These are phyloP conservation scores for Bipolaris sorokiniana DNA, from an alignment of 2,329 filamentous ascomycete genomes.

Conservation along the genomic window DNA sequence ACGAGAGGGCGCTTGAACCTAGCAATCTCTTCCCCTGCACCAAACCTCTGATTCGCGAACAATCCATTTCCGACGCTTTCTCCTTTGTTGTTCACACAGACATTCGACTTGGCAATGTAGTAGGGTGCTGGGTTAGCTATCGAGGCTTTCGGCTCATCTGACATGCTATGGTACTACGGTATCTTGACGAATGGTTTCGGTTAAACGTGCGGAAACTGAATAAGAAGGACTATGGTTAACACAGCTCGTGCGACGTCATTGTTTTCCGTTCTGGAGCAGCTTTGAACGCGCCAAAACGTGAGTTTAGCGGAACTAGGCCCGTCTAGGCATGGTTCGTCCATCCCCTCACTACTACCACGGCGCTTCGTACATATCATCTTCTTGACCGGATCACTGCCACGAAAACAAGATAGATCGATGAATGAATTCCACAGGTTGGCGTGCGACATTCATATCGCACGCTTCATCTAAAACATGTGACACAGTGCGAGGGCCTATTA, in stretches of 20 bases:
- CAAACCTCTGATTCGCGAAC: conserved; percentile 59
- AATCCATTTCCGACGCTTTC: conserved; percentile 58
- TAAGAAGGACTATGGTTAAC: neutral
- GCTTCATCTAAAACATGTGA: neutral
- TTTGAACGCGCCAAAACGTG: conserved; percentile 10
- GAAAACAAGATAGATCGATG: neutral
- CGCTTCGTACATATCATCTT: neutral
- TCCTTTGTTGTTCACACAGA: conserved; percentile 29
- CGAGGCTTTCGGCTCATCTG: conserved; percentile 1
- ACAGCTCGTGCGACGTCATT: conserved; percentile 8
- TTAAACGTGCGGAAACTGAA: neutral
- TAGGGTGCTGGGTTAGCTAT: conserved; percentile 16
- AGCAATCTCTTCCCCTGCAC: conserved; percentile 57
- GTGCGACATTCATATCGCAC: neutral
- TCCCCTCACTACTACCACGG: neutral
- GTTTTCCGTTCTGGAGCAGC: neutral
- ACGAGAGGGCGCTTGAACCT: conserved; percentile 59
- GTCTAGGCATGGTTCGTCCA: conserved; percentile 1
- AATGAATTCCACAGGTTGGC: neutral
- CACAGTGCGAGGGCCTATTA: neutral
- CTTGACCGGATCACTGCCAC: neutral
- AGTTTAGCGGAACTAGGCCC: conserved; percentile 1
- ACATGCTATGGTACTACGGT: neutral
- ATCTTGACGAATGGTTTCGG: neutral
- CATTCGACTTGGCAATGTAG: conserved; percentile 30